Conservation (phyloP, 495 filamentous ascomycete genomes). For the Xylaria scruposa region DNA sequence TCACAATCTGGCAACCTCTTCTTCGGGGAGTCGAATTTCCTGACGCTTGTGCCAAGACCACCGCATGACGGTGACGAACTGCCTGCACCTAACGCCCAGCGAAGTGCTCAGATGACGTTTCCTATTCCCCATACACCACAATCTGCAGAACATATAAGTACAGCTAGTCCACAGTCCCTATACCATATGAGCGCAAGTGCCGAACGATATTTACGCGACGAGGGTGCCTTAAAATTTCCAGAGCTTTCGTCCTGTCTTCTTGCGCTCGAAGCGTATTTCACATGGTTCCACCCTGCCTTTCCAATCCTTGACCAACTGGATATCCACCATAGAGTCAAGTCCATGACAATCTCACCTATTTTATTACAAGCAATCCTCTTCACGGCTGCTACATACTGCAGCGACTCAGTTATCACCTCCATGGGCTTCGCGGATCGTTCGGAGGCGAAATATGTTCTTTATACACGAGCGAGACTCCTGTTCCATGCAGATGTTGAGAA, state of each 20-base stretch:
- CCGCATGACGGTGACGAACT: neutral
- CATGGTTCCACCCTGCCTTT: slow-evolving; percentile 8
- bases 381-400: slow-evolving; percentile 1
- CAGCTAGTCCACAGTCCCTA: neutral
- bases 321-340: neutral
- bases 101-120: slow-evolving; percentile 3
- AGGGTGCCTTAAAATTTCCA: neutral
- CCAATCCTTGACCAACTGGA: neutral
- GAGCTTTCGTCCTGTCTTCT: neutral
- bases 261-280: neutral
- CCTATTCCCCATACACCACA: neutral
- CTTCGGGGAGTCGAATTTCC: neutral
- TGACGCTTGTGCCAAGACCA: slow-evolving; percentile 8
- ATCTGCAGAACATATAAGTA: neutral
- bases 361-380: slow-evolving; percentile 3
- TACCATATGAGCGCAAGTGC: neutral
- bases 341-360: neutral
- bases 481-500: slow-evolving; percentile 8
- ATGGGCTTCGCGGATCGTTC: slow-evolving; percentile 1
- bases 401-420: neutral
- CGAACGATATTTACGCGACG: neutral
- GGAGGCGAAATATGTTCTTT: neutral
- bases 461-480: slow-evolving; percentile 1
- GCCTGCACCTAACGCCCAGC: neutral
- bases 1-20: neutral